Base-by-base conservation (phyloP, 1,139 yeast genomes). In the Candida tropicalis region DNA sequence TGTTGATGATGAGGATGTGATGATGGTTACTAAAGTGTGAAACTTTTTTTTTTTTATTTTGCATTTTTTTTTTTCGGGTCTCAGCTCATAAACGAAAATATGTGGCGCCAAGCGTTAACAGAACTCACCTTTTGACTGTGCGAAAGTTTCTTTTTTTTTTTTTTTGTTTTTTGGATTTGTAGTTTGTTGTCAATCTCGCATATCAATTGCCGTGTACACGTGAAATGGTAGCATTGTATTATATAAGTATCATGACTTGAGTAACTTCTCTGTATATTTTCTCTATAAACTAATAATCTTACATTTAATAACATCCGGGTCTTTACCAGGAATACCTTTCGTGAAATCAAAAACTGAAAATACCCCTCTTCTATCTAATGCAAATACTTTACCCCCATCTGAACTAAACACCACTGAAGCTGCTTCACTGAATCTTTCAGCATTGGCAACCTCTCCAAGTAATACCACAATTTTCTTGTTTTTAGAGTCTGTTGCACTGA, bases 281-380 rank as follows among this genome's bases (percentile, higher is more conserved):
- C 10, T 31, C 35, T 42, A 47, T 24, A 59, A 55, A 43, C 62
- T 70, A 11, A 82, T 66, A 33, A 82, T 76, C 57, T 82, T 84
- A 63, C 95, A 84, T 59, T 86, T 82, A 13, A 87, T 79, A 10
- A 87, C 85, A n/a, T 87, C 90, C n/a, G 79, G 78, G 53, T 82
- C 85, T 50, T 80, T 82, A 4, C 78, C 77, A 1, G 95, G 93
- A 11, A 82, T 65, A 3, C 95, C 97, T 43, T 90, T 91, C 12
- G 95, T 87, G 62, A 89, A 91, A 62, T 91, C 97, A 56, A 87
- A 88, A 18, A 89, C 79, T 52, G 82, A 81, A 40, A 90, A 68
- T 1, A 81, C 64, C 0, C 97, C 97, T 55, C 86, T 87, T 33
- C 97, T 70, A 62, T 91, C 98, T 10, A 89, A 75, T 4, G 82